Percentiles rank a stretch among this genome's conserved stretches.
phyloP scores from a whole-genome alignment of 805 yeast genomes.

The Candida sakaeoensis region DNA sequence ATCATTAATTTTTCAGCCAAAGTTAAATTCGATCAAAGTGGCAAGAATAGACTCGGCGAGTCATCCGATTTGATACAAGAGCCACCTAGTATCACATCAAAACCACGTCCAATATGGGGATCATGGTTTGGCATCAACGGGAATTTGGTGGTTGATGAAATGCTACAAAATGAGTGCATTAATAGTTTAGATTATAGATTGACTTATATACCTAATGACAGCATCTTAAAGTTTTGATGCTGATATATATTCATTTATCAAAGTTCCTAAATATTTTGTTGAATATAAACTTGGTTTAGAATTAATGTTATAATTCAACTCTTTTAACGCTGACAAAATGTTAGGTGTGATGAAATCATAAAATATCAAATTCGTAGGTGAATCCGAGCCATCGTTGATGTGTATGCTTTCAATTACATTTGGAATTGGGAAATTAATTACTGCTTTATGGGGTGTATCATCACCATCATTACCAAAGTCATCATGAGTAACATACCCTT shows the following conservation, averaged over 20 bases:
- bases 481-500: conserved; percentile 80
- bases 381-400: conserved; percentile 18
- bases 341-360: conserved; percentile 64
- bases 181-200: conserved; percentile 63
- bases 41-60: conserved; percentile 62
- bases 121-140: conserved; percentile 67
- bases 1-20: conserved; percentile 54
- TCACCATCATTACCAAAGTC: conserved; percentile 88
- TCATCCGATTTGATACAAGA: conserved; percentile 48
- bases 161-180: conserved; percentile 44
- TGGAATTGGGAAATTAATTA: conserved; percentile 61
- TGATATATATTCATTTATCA: conserved; percentile 1
- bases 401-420: conserved; percentile 66
- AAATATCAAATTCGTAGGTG: conserved; percentile 64
- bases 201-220: conserved; percentile 58
- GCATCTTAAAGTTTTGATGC: conserved; percentile 22
- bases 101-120: conserved; percentile 58
- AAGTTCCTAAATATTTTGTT: not conserved
- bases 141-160: conserved; percentile 57
- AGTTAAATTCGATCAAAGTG: conserved; percentile 74
- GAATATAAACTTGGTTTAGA: conserved; percentile 13
- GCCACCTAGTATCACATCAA: conserved; percentile 5
- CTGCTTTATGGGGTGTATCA: conserved; percentile 66
- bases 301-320: conserved; percentile 21
- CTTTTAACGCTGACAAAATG: conserved; percentile 28